Base-by-base conservation (phyloP, 2,329 filamentous ascomycete genomes). In the Cercospora nicotianae region DNA sequence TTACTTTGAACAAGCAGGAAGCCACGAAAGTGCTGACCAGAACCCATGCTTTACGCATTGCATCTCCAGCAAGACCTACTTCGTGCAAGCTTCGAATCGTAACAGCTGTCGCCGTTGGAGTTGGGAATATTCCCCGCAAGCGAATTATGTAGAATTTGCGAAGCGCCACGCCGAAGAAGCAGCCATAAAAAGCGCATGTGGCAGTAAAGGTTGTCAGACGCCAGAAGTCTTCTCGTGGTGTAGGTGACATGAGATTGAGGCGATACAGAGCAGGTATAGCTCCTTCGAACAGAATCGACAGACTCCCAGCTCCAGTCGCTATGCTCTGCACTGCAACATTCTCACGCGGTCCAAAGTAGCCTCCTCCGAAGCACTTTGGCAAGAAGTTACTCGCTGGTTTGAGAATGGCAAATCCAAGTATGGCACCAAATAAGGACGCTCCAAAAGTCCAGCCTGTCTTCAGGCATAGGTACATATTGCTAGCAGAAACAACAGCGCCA, bases 131-230 rank as follows among this genome's bases (percentile, higher is more conserved):
- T 48, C 88, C 80, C 64, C 83, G 83, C 30, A 88, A 79, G 76
- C 88, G 85, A 75, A 89, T 85, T 75, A 90, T 84, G 79, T 89
- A 90, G 79, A 90, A 89, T 74, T 88, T 88, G 65, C 88, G 85
- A 48, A 71, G 82, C 7, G 87, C 87, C 0, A 87, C 87, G 64
- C 86, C 86, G 71, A 89, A 88, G 77, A 88, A 89, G 67, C 89
- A 82, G 16, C 88, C 87, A 76, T 88, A 89, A 78, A 87, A 88
- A 20, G 85, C 86, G 66, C 86, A 86, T 59, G 87, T 84, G 42
- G 87, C 80, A 0, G 87, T 89, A 70, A 90, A 82, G 20, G 86
- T 86, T 65, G 88, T 80, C 58, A 90, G 83, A 53, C 85, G 81
- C 67, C 83, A 83, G 71, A 88, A 88, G 73, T 89, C 86, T 7